These are phyloP conservation scores for Mallotus nudiflorus DNA, from an alignment of 345 rosid species.

Conservation along the genomic window DNA sequence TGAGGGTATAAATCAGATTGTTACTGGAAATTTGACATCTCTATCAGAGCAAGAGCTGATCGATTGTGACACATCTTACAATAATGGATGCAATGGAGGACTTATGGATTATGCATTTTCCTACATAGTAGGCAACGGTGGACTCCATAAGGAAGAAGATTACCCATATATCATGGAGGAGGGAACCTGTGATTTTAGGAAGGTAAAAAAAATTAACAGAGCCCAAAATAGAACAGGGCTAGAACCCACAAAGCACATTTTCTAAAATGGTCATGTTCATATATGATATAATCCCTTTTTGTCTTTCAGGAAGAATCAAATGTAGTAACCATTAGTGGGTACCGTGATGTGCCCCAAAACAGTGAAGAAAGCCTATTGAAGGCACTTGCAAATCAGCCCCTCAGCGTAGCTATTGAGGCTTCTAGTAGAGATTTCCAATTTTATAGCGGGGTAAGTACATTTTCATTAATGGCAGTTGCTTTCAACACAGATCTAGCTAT, in stretches of 20 bases:
- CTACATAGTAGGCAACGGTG: slow-evolving; percentile 25
- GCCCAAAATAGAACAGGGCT: too few species aligned
- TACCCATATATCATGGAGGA: slow-evolving; percentile 37
- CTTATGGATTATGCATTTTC: slow-evolving; percentile 37
- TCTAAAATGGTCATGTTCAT: too few species aligned
- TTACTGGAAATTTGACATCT: slow-evolving; percentile 31
- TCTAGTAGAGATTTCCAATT: slow-evolving; percentile 36
- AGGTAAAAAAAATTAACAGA: slow-evolving; percentile 11
- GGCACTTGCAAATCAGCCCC: slow-evolving; percentile 35
- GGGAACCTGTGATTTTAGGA: slow-evolving; percentile 29
- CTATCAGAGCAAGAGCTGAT: slow-evolving; percentile 35
- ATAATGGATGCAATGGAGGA: slow-evolving; percentile 34
- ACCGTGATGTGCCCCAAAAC: slow-evolving; percentile 33
- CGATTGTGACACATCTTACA: slow-evolving; percentile 29
- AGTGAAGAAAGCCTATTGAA: slow-evolving; percentile 29
- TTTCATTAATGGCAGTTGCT: neutral
- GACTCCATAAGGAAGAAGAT: slow-evolving; percentile 29
- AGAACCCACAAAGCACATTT: too few species aligned
- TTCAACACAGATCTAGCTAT: too few species aligned
- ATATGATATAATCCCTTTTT: too few species aligned
- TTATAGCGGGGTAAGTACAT: slow-evolving; percentile 30
- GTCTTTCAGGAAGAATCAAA: slow-evolving; percentile 20
- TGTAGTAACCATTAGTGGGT: slow-evolving; percentile 27
- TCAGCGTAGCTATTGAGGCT: slow-evolving; percentile 38
- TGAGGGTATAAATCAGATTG: slow-evolving; percentile 32